These are phyloP conservation scores for Solanum ossicruentum DNA, from an alignment of 257 asterid genomes.

Conservation along the genomic window DNA sequence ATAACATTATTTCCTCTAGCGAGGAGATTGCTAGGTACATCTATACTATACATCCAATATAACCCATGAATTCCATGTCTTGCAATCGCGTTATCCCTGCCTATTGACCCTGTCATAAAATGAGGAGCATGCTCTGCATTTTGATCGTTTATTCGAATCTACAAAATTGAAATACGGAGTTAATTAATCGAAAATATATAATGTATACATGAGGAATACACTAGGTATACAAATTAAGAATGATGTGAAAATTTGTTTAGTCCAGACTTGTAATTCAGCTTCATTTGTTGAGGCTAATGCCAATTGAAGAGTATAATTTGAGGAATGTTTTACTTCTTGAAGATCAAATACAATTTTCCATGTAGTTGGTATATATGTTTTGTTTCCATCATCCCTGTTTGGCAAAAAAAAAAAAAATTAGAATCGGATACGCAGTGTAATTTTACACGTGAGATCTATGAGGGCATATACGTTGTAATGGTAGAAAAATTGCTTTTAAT, in stretches of 20 bases:
- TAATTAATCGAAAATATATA: not conserved
- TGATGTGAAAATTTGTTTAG: not conserved
- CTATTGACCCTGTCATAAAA: constrained; percentile 27
- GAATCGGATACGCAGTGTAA: not conserved
- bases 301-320: constrained; percentile 50
- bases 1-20: constrained; percentile 25
- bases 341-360: constrained; percentile 49
- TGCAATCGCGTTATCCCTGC: constrained; percentile 46
- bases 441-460: not conserved
- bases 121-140: not conserved
- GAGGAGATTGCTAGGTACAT: constrained; percentile 8
- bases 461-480: not conserved
- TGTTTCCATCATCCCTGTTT: constrained; percentile 21
- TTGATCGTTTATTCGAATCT: constrained; percentile 34
- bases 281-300: constrained; percentile 50
- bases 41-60: constrained; percentile 17
- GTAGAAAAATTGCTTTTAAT: not conserved
- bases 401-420: not conserved
- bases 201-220: not conserved
- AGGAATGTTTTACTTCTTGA: not conserved
- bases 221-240: not conserved
- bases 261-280: constrained; percentile 39
- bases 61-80: constrained; percentile 54
- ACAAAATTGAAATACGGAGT: not conserved
- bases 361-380: constrained; percentile 26